Conservation (phyloP, 2,329 filamentous ascomycete genomes). For the Metarhizium humberi region DNA sequence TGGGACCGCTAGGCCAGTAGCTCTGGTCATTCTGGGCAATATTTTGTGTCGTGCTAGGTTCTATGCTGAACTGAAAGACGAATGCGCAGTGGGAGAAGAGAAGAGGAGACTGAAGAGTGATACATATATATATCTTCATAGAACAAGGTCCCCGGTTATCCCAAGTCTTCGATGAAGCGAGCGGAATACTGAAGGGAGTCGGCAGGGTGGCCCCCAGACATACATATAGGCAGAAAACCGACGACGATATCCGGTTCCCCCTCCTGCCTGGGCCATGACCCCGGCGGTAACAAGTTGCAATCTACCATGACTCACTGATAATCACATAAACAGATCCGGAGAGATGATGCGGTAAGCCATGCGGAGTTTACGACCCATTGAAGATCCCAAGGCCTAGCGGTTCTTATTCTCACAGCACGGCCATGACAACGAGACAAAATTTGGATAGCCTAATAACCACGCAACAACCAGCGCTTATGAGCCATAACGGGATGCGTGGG, state of each 20-base stretch:
- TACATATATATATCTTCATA: not conserved
- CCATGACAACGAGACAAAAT: not conserved
- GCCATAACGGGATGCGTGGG: not conserved
- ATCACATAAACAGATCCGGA: not conserved
- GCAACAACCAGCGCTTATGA: not conserved
- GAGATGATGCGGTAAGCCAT: not conserved
- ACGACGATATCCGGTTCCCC: not conserved
- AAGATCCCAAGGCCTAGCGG: not conserved
- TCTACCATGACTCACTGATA: not conserved
- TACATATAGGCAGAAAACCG: not conserved
- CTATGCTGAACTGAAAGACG: not conserved
- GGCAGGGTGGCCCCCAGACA: not conserved
- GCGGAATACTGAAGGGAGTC: not conserved
- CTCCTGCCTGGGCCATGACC: not conserved
- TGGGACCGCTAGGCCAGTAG: conserved; percentile 14
- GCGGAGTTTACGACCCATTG: not conserved
- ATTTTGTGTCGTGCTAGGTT: not conserved
- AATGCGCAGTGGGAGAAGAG: no score
- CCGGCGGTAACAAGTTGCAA: not conserved
- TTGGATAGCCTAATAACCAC: not conserved
- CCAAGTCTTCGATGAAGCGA: not conserved
- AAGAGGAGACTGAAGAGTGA: no score
- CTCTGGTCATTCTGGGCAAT: not conserved
- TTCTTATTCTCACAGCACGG: not conserved
- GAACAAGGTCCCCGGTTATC: not conserved